Base-by-base conservation (phyloP, 805 yeast species). In the Ogataea paraovalis region DNA sequence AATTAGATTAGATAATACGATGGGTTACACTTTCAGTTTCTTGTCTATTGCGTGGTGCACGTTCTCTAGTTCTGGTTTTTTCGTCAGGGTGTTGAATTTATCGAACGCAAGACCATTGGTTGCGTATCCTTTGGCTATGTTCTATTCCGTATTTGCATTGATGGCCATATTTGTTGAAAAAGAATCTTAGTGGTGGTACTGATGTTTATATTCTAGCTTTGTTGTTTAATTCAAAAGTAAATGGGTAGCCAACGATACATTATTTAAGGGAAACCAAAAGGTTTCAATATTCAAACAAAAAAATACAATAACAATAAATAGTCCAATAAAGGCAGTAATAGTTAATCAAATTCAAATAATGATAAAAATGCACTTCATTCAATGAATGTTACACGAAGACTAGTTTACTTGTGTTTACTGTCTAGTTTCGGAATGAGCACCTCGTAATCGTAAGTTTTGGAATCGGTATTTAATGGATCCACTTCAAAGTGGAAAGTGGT, bases 81-180 rank as follows among this genome's bases (percentile, higher is more conserved):
- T 94, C 55, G 94, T 89, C 49, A 79, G 92, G 10, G 90, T 88
- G 23, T 73, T 94, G 60, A 87, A 82, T 60, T 73, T 94, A 49
- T 82, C 83, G 44, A 87, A 90, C 57, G 96, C 92, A 53, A 81
- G 99, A 60, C 83, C 86, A 4, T 77, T 94, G 52, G 85, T 94
- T 49, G 99, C 97, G 2, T 94, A 94, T 62, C 99, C 99, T 2
- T 73, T 94, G 59, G 83, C 86, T 13, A 80, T 94, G 70, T 92
- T 92, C 64, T 94, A 94, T 73, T 82, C 91, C 48, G 91, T 92
- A 2, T 94, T 94, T 74, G 96, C 97, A 28, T 75, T 94, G 56
- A 90, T 94, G 96, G 95, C 97, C 1, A 85, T 94, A 30, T 94
- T 94, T 52, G 70, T 59, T 10, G 71, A 66, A 49, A 65, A 63